phyloP scores from a whole-genome alignment of 345 rosid genomes.

The Brassica cretica region DNA sequence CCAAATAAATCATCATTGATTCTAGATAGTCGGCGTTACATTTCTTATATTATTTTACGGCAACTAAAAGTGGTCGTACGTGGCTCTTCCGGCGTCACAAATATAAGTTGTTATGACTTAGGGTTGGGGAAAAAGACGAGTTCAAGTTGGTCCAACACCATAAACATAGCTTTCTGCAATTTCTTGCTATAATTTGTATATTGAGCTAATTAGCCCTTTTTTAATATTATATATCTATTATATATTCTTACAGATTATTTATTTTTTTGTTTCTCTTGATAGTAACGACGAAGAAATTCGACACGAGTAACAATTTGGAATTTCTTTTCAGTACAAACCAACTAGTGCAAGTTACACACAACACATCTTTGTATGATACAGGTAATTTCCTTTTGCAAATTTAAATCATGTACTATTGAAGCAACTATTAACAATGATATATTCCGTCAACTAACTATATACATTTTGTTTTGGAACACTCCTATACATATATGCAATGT shows the following conservation, averaged over 20 bases:
- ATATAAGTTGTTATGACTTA: conserved; percentile 5
- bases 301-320: background rate
- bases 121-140: conserved; percentile 14
- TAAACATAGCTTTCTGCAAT: conserved; percentile 16
- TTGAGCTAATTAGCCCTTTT: no score
- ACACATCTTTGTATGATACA: background rate
- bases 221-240: conserved; percentile 1
- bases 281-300: conserved; percentile 7
- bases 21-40: background rate
- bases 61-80: conserved; percentile 1
- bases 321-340: background rate
- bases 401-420: background rate
- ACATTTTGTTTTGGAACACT: no score
- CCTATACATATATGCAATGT: no score
- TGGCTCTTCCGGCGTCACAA: conserved; percentile 28
- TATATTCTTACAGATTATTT: background rate
- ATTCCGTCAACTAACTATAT: background rate
- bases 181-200: no score
- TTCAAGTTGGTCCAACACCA: conserved; percentile 27
- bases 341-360: conserved; percentile 15
- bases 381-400: background rate
- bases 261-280: conserved; percentile 1
- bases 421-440: background rate
- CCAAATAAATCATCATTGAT: background rate
- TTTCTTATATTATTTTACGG: conserved; percentile 4